These are phyloP conservation scores for Blattamonas nauphoetae DNA, from an alignment of 78 protist genomes.

Conservation along the genomic window DNA sequence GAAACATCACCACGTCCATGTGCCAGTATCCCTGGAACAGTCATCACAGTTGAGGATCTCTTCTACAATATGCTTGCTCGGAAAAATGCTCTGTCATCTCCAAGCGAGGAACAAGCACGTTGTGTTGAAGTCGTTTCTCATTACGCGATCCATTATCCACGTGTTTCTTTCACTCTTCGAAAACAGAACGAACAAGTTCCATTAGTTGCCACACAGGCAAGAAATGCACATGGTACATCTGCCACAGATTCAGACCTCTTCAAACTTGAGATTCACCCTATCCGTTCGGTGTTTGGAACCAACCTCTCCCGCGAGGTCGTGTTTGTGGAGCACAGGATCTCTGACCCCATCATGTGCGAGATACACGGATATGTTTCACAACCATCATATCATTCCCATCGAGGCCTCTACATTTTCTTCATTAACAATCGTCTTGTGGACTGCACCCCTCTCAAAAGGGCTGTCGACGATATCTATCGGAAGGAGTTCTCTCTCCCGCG, in stretches of 20 bases:
- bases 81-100: conserved; percentile 40
- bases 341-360: neutral
- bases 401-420: neutral
- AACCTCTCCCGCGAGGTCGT: conserved; percentile 49
- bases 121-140: conserved; percentile 19
- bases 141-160: conserved; percentile 60
- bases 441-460: conserved; percentile 38
- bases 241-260: conserved; percentile 21
- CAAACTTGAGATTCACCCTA: neutral
- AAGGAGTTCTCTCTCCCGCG: neutral
- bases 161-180: conserved; percentile 42
- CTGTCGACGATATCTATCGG: conserved; percentile 38
- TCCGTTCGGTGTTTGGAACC: conserved; percentile 40
- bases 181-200: conserved; percentile 29
- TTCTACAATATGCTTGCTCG: conserved; percentile 75
- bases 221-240: conserved; percentile 2
- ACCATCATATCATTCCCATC: conserved; percentile 33
- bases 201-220: neutral
- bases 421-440: conserved; percentile 72
- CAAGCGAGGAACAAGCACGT: conserved; percentile 65
- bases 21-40: conserved; percentile 70
- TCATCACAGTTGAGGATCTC: conserved; percentile 70
- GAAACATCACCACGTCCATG: conserved; percentile 51
- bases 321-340: neutral
- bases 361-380: conserved; percentile 48